Evolutionary conservation across 169 alveolate species (phyloP).

Genomic region (Plasmodium fragile): DNA sequence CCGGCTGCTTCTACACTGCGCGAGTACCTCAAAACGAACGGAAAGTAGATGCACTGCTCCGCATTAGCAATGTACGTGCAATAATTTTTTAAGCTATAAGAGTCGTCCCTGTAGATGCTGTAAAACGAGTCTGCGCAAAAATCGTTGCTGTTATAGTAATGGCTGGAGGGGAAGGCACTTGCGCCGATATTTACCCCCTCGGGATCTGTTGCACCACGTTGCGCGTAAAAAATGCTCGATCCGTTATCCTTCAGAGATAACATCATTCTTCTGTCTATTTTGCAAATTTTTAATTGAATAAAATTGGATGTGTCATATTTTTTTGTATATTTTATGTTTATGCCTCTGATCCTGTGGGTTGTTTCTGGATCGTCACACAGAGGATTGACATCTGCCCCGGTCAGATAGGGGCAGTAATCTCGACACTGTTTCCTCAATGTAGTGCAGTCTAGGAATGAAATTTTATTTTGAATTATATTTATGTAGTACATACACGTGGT

Average conservation of each 20-base stretch:
- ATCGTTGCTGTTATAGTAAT: constrained; percentile 40
- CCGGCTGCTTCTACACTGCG: background rate
- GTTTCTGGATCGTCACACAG: background rate
- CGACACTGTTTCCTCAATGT: background rate
- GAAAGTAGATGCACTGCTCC: constrained; percentile 55
- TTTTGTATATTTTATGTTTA: background rate
- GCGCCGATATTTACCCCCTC: background rate
- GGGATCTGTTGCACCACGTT: background rate
- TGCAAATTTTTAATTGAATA: constrained; percentile 18
- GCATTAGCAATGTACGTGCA: constrained; percentile 7
- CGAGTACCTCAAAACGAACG: constrained; percentile 14
- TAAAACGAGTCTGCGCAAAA: constrained; percentile 32
- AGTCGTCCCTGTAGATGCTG: constrained; percentile 37
- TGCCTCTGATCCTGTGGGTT: background rate
- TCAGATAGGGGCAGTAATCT: background rate
- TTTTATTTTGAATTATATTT: constrained; percentile 36
- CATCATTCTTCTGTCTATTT: constrained; percentile 39
- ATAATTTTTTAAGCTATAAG: constrained; percentile 26
- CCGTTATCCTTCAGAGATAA: constrained; percentile 39
- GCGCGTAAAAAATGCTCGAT: constrained; percentile 50
- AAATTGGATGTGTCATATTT: background rate
- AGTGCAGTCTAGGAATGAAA: background rate
- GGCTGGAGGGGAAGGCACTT: background rate
- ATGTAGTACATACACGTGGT: constrained; percentile 11
- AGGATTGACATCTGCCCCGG: background rate